Evolutionary conservation across 2,329 filamentous ascomycete genomes (phyloP).

Genomic region (Penicillium psychrosexuale): DNA sequence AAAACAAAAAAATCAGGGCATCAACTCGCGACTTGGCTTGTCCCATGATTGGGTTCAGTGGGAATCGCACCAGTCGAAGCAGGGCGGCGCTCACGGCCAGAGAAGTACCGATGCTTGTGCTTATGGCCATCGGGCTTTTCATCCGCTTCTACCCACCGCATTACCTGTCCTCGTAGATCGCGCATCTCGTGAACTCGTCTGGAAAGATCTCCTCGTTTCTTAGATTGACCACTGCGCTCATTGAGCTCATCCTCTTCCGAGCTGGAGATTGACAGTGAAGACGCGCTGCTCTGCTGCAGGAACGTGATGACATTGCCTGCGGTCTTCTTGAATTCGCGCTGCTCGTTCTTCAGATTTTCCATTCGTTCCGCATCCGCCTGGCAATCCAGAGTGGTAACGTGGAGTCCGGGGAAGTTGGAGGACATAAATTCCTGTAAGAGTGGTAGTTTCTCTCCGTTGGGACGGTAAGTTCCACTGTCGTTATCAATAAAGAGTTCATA

Average conservation of each 20-base stretch:
- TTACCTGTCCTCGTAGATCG: conserved; percentile 38
- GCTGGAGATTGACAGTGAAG: conserved; percentile 51
- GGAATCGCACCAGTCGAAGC: conserved; percentile 12
- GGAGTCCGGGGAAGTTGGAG: conserved; percentile 71
- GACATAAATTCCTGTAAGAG: conserved; percentile 68
- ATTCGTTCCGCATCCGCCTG: conserved; percentile 68
- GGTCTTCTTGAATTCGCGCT: conserved; percentile 69
- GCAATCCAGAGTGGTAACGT: conserved; percentile 71
- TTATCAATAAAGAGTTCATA: conserved; percentile 95
- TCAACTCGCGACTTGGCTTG: not conserved
- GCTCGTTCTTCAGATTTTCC: conserved; percentile 69
- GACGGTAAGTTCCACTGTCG: conserved; percentile 88
- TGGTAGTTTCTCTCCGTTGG: conserved; percentile 72
- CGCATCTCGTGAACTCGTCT: conserved; percentile 36
- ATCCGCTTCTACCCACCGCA: conserved; percentile 35
- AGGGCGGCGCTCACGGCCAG: conserved; percentile 18
- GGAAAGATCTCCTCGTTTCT: conserved; percentile 29
- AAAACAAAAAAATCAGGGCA: not conserved
- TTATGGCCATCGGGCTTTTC: conserved; percentile 22
- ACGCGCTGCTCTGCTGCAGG: conserved; percentile 49
- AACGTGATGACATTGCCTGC: conserved; percentile 54
- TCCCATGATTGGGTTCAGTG: not conserved
- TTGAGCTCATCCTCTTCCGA: conserved; percentile 60
- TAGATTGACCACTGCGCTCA: conserved; percentile 29
- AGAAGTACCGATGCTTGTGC: conserved; percentile 17